Evolutionary conservation across 805 yeast genomes (phyloP).

Genomic region (Starmerella vaccinii): DNA sequence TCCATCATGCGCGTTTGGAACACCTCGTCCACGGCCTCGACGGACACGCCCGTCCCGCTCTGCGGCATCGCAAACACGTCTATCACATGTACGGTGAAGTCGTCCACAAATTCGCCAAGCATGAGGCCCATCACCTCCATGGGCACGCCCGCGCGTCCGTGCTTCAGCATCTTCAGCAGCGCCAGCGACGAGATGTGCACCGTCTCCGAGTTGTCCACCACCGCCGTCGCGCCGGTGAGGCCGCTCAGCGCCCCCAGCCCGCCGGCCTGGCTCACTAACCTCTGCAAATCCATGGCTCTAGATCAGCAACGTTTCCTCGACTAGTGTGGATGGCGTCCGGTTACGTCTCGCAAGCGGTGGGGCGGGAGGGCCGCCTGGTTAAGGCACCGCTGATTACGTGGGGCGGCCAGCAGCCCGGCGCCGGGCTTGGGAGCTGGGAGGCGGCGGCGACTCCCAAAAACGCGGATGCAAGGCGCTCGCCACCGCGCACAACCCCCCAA

Average conservation of each 20-base stretch:
- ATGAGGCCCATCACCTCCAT: constrained; percentile 92
- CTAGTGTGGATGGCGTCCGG: constrained; percentile 1
- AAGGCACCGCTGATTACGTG: not conserved
- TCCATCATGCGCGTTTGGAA: constrained; percentile 99
- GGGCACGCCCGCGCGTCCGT: constrained; percentile 72
- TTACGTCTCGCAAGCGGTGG: too few species aligned
- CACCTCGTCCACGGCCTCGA: constrained; percentile 98
- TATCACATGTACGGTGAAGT: constrained; percentile 89
- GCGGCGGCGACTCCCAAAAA: too few species aligned
- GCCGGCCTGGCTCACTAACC: constrained; percentile 29
- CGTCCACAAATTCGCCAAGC: constrained; percentile 97
- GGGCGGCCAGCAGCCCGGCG: not conserved
- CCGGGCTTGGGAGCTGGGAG: too few species aligned
- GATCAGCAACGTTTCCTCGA: not conserved
- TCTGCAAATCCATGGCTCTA: constrained; percentile 28
- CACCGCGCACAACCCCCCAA: too few species aligned
- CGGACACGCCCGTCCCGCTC: constrained; percentile 89
- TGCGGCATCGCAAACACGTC: constrained; percentile 99
- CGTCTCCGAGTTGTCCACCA: constrained; percentile 90
- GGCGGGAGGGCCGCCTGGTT: too few species aligned
- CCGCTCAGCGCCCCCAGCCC: constrained; percentile 29
- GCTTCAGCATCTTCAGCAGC: constrained; percentile 88
- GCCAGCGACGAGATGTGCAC: constrained; percentile 95
- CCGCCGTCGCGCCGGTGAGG: constrained; percentile 51
- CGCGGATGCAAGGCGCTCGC: too few species aligned